Evolutionary conservation across 805 yeast genomes (phyloP).

Genomic region (Wickerhamomyces chambardii): DNA sequence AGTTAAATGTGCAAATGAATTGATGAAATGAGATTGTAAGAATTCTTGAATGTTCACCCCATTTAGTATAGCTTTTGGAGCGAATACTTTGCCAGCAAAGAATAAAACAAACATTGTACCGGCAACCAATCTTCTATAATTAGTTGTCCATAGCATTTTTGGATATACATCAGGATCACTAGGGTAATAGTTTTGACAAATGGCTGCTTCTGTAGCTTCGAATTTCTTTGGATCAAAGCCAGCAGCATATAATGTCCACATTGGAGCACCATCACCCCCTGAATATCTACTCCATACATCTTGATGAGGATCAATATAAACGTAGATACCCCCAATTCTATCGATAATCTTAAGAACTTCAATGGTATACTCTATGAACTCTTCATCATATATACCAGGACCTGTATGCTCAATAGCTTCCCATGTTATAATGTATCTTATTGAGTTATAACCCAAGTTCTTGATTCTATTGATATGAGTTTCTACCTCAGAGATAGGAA

Average conservation of each 20-base stretch:
- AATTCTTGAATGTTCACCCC: constrained; percentile 73
- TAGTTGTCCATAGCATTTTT: constrained; percentile 91
- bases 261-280: constrained; percentile 92
- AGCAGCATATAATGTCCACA: constrained; percentile 88
- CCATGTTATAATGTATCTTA: constrained; percentile 79
- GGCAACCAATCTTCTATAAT: constrained; percentile 67
- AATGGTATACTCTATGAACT: constrained; percentile 62
- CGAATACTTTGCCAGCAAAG: constrained; percentile 67
- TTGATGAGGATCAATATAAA: constrained; percentile 84
- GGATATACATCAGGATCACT: constrained; percentile 39
- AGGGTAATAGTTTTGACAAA: constrained; percentile 53
- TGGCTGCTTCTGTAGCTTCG: constrained; percentile 66
- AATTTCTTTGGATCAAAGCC: constrained; percentile 80
- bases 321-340: constrained; percentile 63
- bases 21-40: constrained; percentile 54
- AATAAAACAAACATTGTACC: constrained; percentile 81
- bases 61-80: constrained; percentile 68
- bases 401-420: constrained; percentile 88
- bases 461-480: constrained; percentile 63
- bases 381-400: constrained; percentile 76
- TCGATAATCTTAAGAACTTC: constrained; percentile 49
- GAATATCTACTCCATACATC: constrained; percentile 87
- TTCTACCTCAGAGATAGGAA: constrained; percentile 65
- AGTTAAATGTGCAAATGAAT: constrained; percentile 42
- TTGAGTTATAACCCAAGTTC: constrained; percentile 72